Evolutionary conservation across 2,329 filamentous ascomycete species (phyloP), one percentile per base, ranked within the genome.

Genomic region (Fusarium sp.): DNA sequence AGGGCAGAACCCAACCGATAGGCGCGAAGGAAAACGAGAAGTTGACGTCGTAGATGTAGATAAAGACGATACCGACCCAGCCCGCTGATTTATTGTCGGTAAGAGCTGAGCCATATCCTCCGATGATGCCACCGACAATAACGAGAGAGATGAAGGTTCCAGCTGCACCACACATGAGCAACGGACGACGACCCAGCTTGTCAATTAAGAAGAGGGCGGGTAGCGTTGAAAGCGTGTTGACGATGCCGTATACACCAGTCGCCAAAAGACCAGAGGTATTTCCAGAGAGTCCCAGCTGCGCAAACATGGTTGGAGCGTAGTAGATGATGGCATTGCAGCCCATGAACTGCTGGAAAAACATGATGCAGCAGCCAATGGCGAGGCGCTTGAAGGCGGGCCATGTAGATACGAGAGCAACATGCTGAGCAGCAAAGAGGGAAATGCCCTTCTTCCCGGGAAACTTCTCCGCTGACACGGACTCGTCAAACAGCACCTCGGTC

Each of bases 1-100:
- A 88, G 0, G 88, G 88, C 69, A 92, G 91, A 49, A 92, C 86
- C 90, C 90, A 92, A 60, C 87, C 88, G 6, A 91, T 88, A 2
- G 90, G 89, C 0, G 89, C 90, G 23, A 90, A 85, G 0, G 89
- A 92, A n/a, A 91, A 82, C 3, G 88, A 87, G 77, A 92, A 92
- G 71, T 90, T 84, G 73, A 91, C 85, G 75, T 91, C 88, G 65
- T 92, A 85, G 21, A 92, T 84, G 78, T 91, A 92, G 56, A 87
- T 89, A 75, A 92, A 91, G 25, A 88, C 88, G 71, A 92, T 92
- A 70, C 92, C 88, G 4, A 86, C 86, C 63, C 83, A 87, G n/a
- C 82, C 82, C 0, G 88, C 85, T 5, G 81, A 79, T 21, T 81
- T 75, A 46, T 84, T 71, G 3, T 80, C 75, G 2, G 83, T 82